phyloP scores from a whole-genome alignment of 768 basidiomycete genomes.

The Tephrocybe sp. region DNA sequence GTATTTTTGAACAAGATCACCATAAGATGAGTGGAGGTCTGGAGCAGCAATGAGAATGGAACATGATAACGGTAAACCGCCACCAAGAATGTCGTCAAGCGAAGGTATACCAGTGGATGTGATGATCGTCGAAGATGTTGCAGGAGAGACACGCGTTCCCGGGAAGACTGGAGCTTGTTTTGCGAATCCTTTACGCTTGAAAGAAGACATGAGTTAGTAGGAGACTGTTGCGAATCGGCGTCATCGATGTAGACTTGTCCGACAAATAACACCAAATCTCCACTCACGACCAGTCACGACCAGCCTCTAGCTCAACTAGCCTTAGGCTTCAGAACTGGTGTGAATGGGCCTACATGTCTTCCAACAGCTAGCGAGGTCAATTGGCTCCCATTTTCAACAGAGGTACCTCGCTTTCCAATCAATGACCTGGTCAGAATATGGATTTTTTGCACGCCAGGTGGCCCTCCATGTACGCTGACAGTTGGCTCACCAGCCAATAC shows the following conservation, averaged over 20 bases:
- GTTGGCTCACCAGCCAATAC: not conserved
- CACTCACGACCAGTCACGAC: no score
- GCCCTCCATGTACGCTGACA: conserved; percentile 18
- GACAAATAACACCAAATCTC: no score
- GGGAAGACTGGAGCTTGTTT: conserved; percentile 40
- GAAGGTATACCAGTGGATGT: conserved; percentile 90
- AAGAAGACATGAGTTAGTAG: no score
- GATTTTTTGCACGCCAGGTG: conserved; percentile 15
- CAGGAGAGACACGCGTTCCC: conserved; percentile 59
- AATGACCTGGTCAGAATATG: conserved; percentile 16
- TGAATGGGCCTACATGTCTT: conserved; percentile 5
- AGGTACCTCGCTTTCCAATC: conserved; percentile 11
- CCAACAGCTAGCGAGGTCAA: not conserved
- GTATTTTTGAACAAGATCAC: conserved; percentile 82
- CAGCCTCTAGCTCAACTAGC: no score
- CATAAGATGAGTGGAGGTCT: conserved; percentile 84
- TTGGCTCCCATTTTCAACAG: not conserved
- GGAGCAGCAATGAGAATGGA: conserved; percentile 74
- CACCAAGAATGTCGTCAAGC: conserved; percentile 92
- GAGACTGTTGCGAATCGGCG: no score
- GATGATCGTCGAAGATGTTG: conserved; percentile 51
- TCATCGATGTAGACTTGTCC: not conserved
- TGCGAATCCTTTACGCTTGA: conserved; percentile 61
- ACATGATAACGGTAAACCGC: conserved; percentile 83
- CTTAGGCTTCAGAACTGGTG: not conserved